These are phyloP conservation scores for Trichoderma sp. DNA, from an alignment of 2,329 filamentous ascomycete genomes.

Conservation along the genomic window DNA sequence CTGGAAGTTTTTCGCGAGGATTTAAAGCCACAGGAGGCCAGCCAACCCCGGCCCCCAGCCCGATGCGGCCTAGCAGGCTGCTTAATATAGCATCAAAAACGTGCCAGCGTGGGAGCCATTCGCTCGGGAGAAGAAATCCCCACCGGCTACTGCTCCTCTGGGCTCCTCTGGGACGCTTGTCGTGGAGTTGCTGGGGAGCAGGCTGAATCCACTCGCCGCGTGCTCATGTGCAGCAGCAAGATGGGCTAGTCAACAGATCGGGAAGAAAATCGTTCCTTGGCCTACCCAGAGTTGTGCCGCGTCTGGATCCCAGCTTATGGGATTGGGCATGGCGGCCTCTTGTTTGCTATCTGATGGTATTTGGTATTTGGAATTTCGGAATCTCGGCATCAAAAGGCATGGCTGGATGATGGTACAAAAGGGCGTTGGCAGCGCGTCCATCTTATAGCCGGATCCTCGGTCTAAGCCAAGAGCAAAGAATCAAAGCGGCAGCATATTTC, in stretches of 20 bases:
- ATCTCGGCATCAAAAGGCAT: neutral
- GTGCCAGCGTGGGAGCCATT: neutral
- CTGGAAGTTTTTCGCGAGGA: slow-evolving; percentile 1
- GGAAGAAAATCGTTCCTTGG: slow-evolving; percentile 10
- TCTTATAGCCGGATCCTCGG: neutral
- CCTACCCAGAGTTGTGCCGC: neutral
- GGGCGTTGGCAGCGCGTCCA: neutral
- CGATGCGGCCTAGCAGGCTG: neutral
- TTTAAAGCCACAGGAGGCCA: neutral
- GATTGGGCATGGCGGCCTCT: neutral
- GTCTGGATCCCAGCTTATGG: neutral
- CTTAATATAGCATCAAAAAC: slow-evolving; percentile 17
- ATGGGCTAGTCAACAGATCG: neutral
- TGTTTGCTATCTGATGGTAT: neutral
- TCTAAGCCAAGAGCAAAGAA: neutral
- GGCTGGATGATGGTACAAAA: neutral
- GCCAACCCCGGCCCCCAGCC: neutral
- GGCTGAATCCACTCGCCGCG: neutral
- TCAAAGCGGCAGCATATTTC: neutral
- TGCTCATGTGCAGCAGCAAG: neutral
- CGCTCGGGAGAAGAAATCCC: neutral
- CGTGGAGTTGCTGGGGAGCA: neutral
- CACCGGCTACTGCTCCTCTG: neutral
- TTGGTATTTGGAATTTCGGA: slow-evolving; percentile 11
- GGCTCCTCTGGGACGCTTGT: neutral